These are phyloP conservation scores for Agaricus blazei DNA, from an alignment of 768 basidiomycete genomes.

Conservation along the genomic window DNA sequence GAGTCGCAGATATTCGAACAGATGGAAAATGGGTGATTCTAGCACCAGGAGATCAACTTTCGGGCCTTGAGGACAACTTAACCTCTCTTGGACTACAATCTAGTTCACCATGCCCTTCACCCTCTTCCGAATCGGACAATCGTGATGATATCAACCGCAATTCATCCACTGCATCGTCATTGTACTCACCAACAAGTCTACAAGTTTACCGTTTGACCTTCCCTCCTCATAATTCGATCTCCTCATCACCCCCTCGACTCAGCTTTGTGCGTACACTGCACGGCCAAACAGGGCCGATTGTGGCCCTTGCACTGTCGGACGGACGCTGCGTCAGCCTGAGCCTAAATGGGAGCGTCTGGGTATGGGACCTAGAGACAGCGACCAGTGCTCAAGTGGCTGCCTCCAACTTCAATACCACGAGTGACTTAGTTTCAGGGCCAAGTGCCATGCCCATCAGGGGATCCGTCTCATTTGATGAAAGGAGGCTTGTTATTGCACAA, in stretches of 20 bases:
- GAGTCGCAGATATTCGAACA: conserved; percentile 71
- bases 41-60: conserved; percentile 47
- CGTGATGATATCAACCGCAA: background rate
- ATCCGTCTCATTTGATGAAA: conserved; percentile 67
- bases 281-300: conserved; percentile 64
- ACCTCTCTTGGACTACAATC: conserved; percentile 14
- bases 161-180: conserved; percentile 16
- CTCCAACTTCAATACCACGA: conserved; percentile 19
- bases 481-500: conserved; percentile 55
- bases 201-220: conserved; percentile 74
- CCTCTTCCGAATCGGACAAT: conserved; percentile 14
- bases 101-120: conserved; percentile 16
- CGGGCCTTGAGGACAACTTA: conserved; percentile 11
- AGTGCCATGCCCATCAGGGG: conserved; percentile 26
- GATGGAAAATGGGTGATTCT: conserved; percentile 86
- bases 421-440: conserved; percentile 4
- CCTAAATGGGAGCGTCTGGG: conserved; percentile 71
- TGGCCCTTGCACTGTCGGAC: conserved; percentile 68
- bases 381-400: conserved; percentile 39
- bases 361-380: conserved; percentile 77
- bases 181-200: conserved; percentile 43
- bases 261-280: conserved; percentile 67
- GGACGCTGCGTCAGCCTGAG: conserved; percentile 79
- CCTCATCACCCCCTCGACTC: conserved; percentile 55
- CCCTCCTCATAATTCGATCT: conserved; percentile 39